Conservation (phyloP, 768 basidiomycete species). For the Hygrocybe coccinea region DNA sequence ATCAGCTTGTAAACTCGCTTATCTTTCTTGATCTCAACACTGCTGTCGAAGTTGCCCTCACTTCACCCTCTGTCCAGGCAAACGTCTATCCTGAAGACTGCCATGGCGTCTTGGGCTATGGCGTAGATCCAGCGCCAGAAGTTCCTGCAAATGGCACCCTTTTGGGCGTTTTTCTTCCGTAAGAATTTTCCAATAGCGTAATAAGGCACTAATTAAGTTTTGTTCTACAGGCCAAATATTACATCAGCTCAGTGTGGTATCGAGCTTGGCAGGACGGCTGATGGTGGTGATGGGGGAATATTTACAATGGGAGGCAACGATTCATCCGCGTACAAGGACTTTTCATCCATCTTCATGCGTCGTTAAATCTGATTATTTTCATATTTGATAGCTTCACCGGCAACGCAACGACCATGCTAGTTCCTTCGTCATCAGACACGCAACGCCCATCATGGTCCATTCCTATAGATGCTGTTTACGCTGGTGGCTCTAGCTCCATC, state of each 20-base stretch:
- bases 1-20: not conserved
- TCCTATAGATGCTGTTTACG: too few species aligned
- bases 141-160: not conserved
- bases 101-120: not conserved
- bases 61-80: not conserved
- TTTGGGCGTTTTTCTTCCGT: not conserved
- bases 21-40: not conserved
- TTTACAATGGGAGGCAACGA: not conserved
- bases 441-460: too few species aligned
- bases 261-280: too few species aligned
- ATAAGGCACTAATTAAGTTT: too few species aligned
- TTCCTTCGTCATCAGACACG: too few species aligned
- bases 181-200: too few species aligned
- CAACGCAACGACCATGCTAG: too few species aligned
- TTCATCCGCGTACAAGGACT: not conserved
- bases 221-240: too few species aligned
- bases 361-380: not conserved
- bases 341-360: not conserved
- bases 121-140: not conserved
- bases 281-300: not conserved
- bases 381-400: too few species aligned
- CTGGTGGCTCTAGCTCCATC: too few species aligned
- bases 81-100: not conserved
- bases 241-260: too few species aligned
- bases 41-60: not conserved